Conservation (phyloP, 495 filamentous ascomycete species). For the Wilcoxina mikolae region DNA sequence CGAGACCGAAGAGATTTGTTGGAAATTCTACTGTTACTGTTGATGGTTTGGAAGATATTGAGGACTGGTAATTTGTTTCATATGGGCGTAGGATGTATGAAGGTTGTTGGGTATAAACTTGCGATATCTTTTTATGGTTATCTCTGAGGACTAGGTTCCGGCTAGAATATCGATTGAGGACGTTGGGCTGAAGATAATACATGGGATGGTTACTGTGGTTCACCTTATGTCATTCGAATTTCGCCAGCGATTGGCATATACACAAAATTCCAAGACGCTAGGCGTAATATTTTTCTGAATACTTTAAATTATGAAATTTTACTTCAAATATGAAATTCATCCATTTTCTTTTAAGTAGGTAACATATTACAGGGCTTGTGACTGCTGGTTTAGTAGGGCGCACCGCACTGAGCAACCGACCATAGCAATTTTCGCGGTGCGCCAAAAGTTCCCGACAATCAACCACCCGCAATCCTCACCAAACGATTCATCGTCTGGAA, state of each 20-base stretch:
- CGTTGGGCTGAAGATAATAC: neutral
- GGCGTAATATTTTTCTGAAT: neutral
- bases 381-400: too few relatives aligned
- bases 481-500: conserved; percentile 51
- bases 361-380: too few relatives aligned
- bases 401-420: too few relatives aligned
- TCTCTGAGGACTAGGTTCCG: neutral
- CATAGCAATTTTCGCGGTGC: too few relatives aligned
- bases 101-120: too few relatives aligned
- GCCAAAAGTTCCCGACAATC: neutral
- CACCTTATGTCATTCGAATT: too few relatives aligned
- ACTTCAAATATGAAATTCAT: neutral
- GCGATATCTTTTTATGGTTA: neutral
- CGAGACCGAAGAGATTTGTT: too few relatives aligned
- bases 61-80: too few relatives aligned
- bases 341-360: neutral
- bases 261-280: neutral
- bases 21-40: too few relatives aligned
- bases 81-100: too few relatives aligned
- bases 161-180: neutral
- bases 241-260: too few relatives aligned
- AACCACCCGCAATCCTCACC: conserved; percentile 43
- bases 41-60: too few relatives aligned
- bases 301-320: neutral
- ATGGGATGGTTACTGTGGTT: neutral